Percentiles rank a stretch among this genome's conserved stretches.
These are phyloP conservation scores for Elongisporangium prolatum DNA, from an alignment of 352 stramenopile species.

Conservation along the genomic window DNA sequence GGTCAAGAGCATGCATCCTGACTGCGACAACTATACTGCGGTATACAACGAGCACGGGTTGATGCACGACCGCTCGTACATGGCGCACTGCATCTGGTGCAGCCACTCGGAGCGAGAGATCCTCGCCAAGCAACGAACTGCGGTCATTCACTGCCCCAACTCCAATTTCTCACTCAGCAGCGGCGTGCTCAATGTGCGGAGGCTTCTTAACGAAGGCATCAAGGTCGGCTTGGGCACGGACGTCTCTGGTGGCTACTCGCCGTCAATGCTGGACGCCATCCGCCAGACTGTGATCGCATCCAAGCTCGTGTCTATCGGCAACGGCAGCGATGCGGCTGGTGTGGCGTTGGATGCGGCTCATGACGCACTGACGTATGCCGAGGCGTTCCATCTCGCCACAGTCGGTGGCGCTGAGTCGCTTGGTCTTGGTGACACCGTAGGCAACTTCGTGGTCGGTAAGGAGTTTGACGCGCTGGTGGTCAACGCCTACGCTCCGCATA, in stretches of 20 bases:
- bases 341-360: slow-evolving; percentile 22
- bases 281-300: slow-evolving; percentile 89
- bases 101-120: slow-evolving; percentile 64
- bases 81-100: slow-evolving; percentile 94
- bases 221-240: slow-evolving; percentile 94
- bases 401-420: slow-evolving; percentile 80
- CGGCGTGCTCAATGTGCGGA: slow-evolving; percentile 79
- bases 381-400: slow-evolving; percentile 91
- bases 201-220: slow-evolving; percentile 58
- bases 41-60: slow-evolving; percentile 85
- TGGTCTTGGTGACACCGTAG: slow-evolving; percentile 72
- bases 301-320: slow-evolving; percentile 72
- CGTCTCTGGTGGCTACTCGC: slow-evolving; percentile 91
- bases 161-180: slow-evolving; percentile 94
- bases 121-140: slow-evolving; percentile 52
- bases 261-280: slow-evolving; percentile 92
- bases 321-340: slow-evolving; percentile 21
- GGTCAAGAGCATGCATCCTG: slow-evolving; percentile 77
- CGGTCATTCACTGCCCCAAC: slow-evolving; percentile 93
- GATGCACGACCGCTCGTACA: slow-evolving; percentile 87
- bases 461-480: slow-evolving; percentile 90
- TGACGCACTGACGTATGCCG: slow-evolving; percentile 47
- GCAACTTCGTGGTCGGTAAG: slow-evolving; percentile 88
- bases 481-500: slow-evolving; percentile 43
- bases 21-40: slow-evolving; percentile 73